Evolutionary conservation across 2,329 filamentous ascomycete species (phyloP).

Genomic region (Bipolaris oryzae): DNA sequence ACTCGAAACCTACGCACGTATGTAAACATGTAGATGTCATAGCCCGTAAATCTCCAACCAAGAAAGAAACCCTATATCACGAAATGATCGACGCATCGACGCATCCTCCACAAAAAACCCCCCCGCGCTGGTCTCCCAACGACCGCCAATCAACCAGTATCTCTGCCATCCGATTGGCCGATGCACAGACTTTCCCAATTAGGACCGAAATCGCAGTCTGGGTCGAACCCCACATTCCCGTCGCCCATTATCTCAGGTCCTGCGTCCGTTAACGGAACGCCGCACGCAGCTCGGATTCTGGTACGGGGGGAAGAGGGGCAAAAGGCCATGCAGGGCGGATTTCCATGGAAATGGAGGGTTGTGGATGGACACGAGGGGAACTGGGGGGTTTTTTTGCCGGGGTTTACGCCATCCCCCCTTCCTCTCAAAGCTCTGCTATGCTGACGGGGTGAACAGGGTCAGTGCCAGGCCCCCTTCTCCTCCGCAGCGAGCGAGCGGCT

Average conservation of each 20-base stretch:
- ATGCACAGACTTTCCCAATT: conserved; percentile 7
- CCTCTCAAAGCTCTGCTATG: no score
- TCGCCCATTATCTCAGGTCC: not conserved
- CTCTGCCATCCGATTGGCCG: not conserved
- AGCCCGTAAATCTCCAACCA: not conserved
- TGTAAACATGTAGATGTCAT: not conserved
- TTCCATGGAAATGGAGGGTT: not conserved
- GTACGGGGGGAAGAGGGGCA: not conserved
- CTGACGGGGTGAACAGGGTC: no score
- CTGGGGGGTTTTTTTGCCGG: no score
- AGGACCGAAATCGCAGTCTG: conserved; percentile 4
- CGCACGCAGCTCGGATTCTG: not conserved
- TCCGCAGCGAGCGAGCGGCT: no score
- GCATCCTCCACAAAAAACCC: not conserved
- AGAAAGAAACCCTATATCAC: not conserved
- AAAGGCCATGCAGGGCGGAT: not conserved
- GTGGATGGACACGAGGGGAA: no score
- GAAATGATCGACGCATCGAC: not conserved
- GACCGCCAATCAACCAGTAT: not conserved
- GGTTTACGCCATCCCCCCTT: no score
- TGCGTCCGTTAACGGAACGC: not conserved
- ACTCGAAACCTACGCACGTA: no score
- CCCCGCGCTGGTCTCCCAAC: not conserved
- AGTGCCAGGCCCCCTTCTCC: no score
- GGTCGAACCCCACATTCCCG: not conserved